A percentile compares a stretch with the other conserved stretches of the same genome.
These are phyloP conservation scores for Xylaria acuta DNA, from an alignment of 495 filamentous ascomycete genomes.

Conservation along the genomic window DNA sequence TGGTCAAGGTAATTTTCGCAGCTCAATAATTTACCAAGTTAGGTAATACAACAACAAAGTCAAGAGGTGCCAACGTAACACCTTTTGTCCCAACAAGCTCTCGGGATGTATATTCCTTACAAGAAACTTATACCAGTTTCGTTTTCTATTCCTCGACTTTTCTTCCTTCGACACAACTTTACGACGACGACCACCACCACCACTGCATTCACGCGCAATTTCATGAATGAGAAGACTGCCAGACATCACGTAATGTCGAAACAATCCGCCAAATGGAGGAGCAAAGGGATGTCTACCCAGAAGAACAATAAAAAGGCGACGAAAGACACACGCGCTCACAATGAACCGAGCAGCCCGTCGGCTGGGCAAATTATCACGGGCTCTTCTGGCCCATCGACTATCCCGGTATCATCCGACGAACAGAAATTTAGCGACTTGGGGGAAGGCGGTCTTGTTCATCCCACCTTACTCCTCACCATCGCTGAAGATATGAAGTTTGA, in stretches of 20 bases:
- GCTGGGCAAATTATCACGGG: neutral
- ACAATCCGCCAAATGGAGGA: slow-evolving; percentile 17
- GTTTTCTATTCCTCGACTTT: slow-evolving; percentile 4
- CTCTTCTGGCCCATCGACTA: slow-evolving; percentile 20
- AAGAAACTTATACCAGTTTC: slow-evolving; percentile 1
- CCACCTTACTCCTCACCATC: slow-evolving; percentile 45
- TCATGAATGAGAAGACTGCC: slow-evolving; percentile 3
- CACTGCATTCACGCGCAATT: slow-evolving; percentile 18
- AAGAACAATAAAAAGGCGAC: neutral
- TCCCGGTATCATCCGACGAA: slow-evolving; percentile 34
- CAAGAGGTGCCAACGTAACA: slow-evolving; percentile 5
- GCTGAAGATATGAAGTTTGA: slow-evolving; percentile 50
- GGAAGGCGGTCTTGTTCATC: slow-evolving; percentile 44
- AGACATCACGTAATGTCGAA: slow-evolving; percentile 16
- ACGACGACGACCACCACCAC: neutral
- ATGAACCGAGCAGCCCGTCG: slow-evolving; percentile 1
- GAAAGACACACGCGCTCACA: slow-evolving; percentile 7
- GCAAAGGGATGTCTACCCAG: slow-evolving; percentile 2
- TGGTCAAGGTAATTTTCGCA: too few species aligned
- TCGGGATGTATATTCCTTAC: neutral
- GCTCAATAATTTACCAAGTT: too few species aligned
- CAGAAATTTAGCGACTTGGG: slow-evolving; percentile 44
- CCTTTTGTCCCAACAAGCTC: neutral
- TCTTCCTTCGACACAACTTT: slow-evolving; percentile 4
- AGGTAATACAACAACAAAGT: neutral